These are phyloP conservation scores for Canavalia gladiata DNA, from an alignment of 306 rosid species.

Conservation along the genomic window DNA sequence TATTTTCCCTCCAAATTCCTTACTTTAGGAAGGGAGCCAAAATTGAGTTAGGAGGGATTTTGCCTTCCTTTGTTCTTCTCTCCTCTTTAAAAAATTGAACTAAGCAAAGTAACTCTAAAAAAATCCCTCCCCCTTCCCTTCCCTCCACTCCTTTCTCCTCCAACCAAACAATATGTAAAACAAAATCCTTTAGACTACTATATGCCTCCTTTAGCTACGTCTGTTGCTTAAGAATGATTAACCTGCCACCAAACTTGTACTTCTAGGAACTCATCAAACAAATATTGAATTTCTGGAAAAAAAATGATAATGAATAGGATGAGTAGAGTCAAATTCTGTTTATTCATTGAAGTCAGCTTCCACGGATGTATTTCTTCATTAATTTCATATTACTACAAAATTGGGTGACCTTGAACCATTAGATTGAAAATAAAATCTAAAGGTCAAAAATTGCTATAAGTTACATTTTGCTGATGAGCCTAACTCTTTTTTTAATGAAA, in stretches of 20 bases:
- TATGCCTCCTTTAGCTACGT: not conserved
- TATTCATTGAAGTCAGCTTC: constrained; percentile 11
- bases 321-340: constrained; percentile 4
- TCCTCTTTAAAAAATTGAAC: too few species aligned
- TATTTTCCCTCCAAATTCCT: too few species aligned
- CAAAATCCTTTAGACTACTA: constrained; percentile 37
- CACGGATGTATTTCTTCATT: not conserved
- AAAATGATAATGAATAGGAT: constrained; percentile 10
- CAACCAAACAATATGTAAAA: too few species aligned
- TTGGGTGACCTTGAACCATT: not conserved
- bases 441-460: not conserved
- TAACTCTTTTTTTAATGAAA: not conserved
- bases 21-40: too few species aligned
- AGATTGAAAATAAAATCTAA: constrained; percentile 17
- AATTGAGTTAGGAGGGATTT: too few species aligned
- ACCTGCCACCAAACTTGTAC: not conserved
- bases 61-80: too few species aligned
- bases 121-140: too few species aligned
- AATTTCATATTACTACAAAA: constrained; percentile 12
- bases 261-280: constrained; percentile 13
- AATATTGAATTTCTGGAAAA: constrained; percentile 2
- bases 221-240: constrained; percentile 13
- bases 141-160: too few species aligned
- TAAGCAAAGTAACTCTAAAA: too few species aligned
- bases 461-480: constrained; percentile 1